These are phyloP conservation scores for Neonectria punicea DNA, from an alignment of 2,329 filamentous ascomycete genomes.

Conservation along the genomic window DNA sequence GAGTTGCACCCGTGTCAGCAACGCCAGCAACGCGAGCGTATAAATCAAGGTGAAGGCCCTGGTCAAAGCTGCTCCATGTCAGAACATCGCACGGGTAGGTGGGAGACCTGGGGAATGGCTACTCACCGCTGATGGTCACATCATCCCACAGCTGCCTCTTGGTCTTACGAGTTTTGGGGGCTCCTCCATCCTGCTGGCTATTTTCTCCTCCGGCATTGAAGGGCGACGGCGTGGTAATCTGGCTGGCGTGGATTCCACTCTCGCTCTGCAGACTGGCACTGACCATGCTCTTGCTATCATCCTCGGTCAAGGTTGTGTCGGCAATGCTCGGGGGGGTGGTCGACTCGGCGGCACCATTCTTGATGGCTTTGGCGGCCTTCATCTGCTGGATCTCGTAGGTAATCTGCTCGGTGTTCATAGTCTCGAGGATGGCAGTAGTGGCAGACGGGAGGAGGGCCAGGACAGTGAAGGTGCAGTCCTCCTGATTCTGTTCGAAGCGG, in stretches of 20 bases:
- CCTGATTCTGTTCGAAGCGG: conserved; percentile 98
- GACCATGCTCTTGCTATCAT: conserved; percentile 80
- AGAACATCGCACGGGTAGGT: conserved; percentile 12
- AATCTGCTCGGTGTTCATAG: conserved; percentile 90
- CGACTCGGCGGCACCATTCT: conserved; percentile 64
- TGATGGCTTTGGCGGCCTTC: conserved; percentile 74
- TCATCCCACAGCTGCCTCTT: conserved; percentile 98
- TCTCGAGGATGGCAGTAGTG: conserved; percentile 86
- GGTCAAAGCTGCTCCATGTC: conserved; percentile 76
- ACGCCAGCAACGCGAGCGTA: conserved; percentile 85
- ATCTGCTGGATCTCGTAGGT: conserved; percentile 95
- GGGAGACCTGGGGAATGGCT: background rate
- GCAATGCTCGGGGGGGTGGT: conserved; percentile 69
- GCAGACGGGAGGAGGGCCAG: conserved; percentile 94
- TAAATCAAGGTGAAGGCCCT: conserved; percentile 93
- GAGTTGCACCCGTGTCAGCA: conserved; percentile 94
- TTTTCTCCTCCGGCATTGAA: conserved; percentile 54
- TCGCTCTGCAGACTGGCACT: conserved; percentile 82
- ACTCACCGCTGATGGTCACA: conserved; percentile 91
- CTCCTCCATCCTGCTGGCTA: conserved; percentile 51
- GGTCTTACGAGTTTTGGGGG: conserved; percentile 71
- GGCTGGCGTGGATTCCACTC: conserved; percentile 85
- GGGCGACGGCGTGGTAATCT: conserved; percentile 68
- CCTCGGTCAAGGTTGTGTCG: conserved; percentile 81
- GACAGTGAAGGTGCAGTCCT: conserved; percentile 97